phyloP scores from a whole-genome alignment of 2,329 filamentous ascomycete genomes.

The Fusarium musae region DNA sequence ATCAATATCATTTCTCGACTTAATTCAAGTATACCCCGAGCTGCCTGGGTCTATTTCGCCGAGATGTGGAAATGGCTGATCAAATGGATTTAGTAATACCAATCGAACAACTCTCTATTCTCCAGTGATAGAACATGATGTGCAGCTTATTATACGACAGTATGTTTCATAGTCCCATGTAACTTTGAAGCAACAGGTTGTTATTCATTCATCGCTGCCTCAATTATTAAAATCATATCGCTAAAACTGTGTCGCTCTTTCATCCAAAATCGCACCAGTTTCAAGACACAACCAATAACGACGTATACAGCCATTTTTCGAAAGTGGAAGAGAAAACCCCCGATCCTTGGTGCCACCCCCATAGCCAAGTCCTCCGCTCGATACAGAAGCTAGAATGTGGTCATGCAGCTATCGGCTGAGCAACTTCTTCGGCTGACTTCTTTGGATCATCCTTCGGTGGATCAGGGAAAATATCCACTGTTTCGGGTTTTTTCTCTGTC shows the following conservation, averaged over 20 bases:
- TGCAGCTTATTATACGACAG: not conserved
- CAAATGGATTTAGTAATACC: not conserved
- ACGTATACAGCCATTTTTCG: not conserved
- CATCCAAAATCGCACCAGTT: not conserved
- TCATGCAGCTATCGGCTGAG: not conserved
- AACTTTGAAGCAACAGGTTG: not conserved
- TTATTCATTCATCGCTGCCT: not conserved
- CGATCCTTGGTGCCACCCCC: not conserved
- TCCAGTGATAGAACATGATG: not conserved
- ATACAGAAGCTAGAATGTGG: not conserved
- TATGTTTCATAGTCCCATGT: not conserved
- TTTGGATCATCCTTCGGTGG: not conserved
- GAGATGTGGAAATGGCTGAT: not conserved
- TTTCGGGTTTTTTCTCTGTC: not conserved
- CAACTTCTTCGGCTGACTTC: not conserved
- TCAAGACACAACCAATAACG: not conserved
- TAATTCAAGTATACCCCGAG: not conserved
- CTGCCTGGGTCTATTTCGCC: not conserved
- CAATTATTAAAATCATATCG: not conserved
- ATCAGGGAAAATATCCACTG: not conserved
- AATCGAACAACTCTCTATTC: not conserved
- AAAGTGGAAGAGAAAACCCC: not conserved
- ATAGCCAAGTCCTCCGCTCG: not conserved
- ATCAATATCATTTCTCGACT: not conserved
- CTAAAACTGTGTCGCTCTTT: conserved; percentile 22